phyloP scores from a whole-genome alignment of 306 rosid species.

The Rosa lucieae region DNA sequence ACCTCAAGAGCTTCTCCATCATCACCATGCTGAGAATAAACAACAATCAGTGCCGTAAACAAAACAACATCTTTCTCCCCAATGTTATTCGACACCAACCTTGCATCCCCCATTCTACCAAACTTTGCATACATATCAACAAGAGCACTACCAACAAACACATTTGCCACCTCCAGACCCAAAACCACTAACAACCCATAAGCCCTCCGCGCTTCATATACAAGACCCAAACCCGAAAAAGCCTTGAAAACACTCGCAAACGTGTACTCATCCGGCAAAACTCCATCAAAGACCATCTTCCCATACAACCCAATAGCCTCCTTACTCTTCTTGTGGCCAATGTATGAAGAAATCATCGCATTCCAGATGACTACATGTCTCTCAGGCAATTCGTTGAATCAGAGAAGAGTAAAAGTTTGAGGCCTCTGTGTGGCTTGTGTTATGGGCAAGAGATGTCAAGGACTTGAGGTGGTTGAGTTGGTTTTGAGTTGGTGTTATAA shows the following conservation, averaged over 20 bases:
- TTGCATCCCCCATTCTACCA: constrained; percentile 52
- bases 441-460: constrained; percentile 9
- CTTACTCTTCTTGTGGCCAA: constrained; percentile 36
- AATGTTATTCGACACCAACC: constrained; percentile 48
- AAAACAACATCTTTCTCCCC: constrained; percentile 65
- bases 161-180: constrained; percentile 56
- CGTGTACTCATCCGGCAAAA: constrained; percentile 60
- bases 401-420: constrained; percentile 39
- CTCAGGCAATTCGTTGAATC: constrained; percentile 45
- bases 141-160: constrained; percentile 58
- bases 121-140: constrained; percentile 70
- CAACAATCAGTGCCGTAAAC: constrained; percentile 67
- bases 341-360: constrained; percentile 49
- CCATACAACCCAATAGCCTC: constrained; percentile 47
- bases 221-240: constrained; percentile 45
- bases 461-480: constrained; percentile 12
- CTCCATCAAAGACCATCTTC: constrained; percentile 55
- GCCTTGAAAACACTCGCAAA: constrained; percentile 64
- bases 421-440: constrained; percentile 13
- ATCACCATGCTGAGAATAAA: constrained; percentile 51
- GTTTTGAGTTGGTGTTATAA: not conserved
- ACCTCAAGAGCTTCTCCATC: constrained; percentile 47
- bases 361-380: constrained; percentile 58
- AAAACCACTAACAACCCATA: constrained; percentile 66
- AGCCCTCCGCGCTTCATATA: constrained; percentile 40